Base-by-base conservation (phyloP, 306 rosid genomes). In the Ammopiptanthus mongolicus region DNA sequence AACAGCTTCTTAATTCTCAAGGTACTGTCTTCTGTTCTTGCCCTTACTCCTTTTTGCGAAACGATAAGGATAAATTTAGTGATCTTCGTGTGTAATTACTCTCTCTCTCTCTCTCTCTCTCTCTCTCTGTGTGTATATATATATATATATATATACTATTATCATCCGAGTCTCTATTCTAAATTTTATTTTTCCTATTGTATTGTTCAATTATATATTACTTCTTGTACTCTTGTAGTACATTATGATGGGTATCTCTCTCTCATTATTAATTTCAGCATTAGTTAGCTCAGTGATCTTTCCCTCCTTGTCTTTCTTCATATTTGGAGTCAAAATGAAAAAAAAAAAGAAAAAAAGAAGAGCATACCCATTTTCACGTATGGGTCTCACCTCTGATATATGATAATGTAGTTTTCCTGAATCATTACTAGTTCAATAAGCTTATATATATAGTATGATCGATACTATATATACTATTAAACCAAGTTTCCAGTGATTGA, bases 21-120 rank as follows among this genome's bases (percentile, higher is more conserved):
- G 79, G 79, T 80, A 70, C 21, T 22, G 5, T 50, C 41, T 77
- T 65, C 74, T 52, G 31, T 65, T 74, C 3, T 0, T 15, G 41
- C 62, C 55, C 23, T 8, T 23, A 1, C 59, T 13, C 52, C 22
- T 23, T 17, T 14, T 67, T 46, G 2, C 4, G 11, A 9, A 53
- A 18, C 7, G 56, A 75, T 55, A 44, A 52, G 70, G 23, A 5
- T 15, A 3, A 66, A 78, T 73, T 36, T 74, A 56, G 63, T 29
- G 1, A 19, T 55, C 55, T 47, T 66, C 50, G 13, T 9, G 36
- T 63, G 59, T 61, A 6, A 6, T 46, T 48, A 12, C 31, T 56
- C 53, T 42, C 12, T 2, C 25, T n/a, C n/a, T n/a, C n/a, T n/a
- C n/a, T n/a, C n/a, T n/a, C n/a, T n/a, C n/a, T n/a, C n/a, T n/a